Percentiles rank a stretch among this genome's conserved stretches.
Conservation (phyloP, 805 yeast genomes). For the Ogataea pilisensis region DNA sequence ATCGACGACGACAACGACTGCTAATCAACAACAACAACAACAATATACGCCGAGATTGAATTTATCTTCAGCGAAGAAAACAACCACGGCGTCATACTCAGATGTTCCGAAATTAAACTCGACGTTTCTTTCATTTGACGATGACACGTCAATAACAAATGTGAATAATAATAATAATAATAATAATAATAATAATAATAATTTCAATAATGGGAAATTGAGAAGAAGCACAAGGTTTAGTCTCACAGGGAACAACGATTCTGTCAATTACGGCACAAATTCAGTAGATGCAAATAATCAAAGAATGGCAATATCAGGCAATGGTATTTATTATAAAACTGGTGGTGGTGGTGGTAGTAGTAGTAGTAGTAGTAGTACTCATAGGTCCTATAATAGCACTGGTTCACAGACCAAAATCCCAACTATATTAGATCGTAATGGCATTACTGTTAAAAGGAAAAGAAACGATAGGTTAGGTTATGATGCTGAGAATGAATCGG, state of each 20-base stretch:
- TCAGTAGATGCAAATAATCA: no score
- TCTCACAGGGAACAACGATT: slow-evolving; percentile 7
- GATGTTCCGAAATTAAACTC: neutral
- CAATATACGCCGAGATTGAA: slow-evolving; percentile 7
- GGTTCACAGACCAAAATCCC: neutral
- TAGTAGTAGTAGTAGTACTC: neutral
- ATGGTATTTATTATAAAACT: neutral
- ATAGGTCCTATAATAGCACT: neutral
- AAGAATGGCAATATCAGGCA: slow-evolving; percentile 1
- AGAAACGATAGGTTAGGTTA: no score
- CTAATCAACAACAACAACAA: neutral
- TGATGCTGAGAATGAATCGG: neutral
- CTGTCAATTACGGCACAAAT: no score
- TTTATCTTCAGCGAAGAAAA: slow-evolving; percentile 15
- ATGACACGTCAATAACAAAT: slow-evolving; percentile 3
- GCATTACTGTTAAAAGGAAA: neutral
- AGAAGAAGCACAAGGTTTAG: neutral
- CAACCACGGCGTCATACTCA: slow-evolving; percentile 1
- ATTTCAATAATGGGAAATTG: neutral
- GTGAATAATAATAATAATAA: neutral
- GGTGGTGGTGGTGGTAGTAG: neutral
- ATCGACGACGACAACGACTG: neutral
- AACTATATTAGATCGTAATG: neutral
- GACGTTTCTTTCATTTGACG: neutral
- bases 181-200: no score